A percentile compares a stretch with the other conserved stretches of the same genome.
These are phyloP conservation scores for Nematodospora valgi DNA, from an alignment of 805 yeast species.

Conservation along the genomic window DNA sequence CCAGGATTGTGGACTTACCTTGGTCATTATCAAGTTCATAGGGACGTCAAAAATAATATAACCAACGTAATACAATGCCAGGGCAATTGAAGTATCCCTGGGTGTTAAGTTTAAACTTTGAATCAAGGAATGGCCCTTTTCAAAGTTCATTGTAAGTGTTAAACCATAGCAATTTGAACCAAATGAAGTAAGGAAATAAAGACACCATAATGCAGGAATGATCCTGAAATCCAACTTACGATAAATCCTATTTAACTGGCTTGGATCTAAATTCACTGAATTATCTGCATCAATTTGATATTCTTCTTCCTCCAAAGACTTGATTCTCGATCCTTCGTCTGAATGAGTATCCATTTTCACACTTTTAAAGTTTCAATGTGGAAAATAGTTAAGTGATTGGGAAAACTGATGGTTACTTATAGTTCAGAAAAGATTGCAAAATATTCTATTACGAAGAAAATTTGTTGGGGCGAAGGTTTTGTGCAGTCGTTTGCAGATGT, in stretches of 20 bases:
- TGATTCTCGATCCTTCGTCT: slow-evolving; percentile 2
- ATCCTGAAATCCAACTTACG: slow-evolving; percentile 65
- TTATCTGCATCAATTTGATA: slow-evolving; percentile 3
- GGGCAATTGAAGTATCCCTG: slow-evolving; percentile 66
- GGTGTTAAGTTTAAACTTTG: slow-evolving; percentile 49
- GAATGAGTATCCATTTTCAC: too few relatives aligned
- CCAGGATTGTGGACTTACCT: slow-evolving; percentile 82
- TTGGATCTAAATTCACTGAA: slow-evolving; percentile 9
- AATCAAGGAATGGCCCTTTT: slow-evolving; percentile 56
- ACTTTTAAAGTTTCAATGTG: too few relatives aligned
- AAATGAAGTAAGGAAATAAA: slow-evolving; percentile 76
- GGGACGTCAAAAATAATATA: slow-evolving; percentile 84
- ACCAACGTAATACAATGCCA: slow-evolving; percentile 80
- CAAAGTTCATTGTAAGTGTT: slow-evolving; percentile 73
- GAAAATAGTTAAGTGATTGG: too few relatives aligned
- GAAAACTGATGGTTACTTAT: too few relatives aligned
- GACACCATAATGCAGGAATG: slow-evolving; percentile 78
- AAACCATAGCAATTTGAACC: slow-evolving; percentile 76
- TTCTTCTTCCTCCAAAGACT: slow-evolving; percentile 4
- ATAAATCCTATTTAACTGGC: slow-evolving; percentile 51
- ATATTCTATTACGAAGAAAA: too few relatives aligned
- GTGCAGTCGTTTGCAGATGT: too few relatives aligned
- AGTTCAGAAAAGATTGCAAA: too few relatives aligned
- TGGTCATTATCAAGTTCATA: slow-evolving; percentile 83
- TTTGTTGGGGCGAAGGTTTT: too few relatives aligned